phyloP scores from a whole-genome alignment of 495 filamentous ascomycete species.

The Daldinia vernicosa region DNA sequence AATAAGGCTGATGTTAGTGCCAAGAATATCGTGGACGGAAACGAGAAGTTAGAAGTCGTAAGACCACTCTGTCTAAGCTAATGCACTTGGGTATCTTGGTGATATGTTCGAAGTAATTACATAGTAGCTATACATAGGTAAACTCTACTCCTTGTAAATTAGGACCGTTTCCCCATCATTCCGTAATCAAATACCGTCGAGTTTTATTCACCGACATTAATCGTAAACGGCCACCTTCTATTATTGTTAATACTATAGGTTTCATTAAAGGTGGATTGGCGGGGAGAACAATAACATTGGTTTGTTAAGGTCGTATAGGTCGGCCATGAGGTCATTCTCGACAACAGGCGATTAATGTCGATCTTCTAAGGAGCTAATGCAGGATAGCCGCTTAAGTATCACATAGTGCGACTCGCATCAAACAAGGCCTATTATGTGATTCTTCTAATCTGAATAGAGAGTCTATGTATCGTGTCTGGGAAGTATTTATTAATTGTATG shows the following conservation, averaged over 20 bases:
- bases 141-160: background rate
- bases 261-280: slow-evolving; percentile 24
- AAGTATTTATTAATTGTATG: background rate
- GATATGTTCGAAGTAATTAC: background rate
- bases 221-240: background rate
- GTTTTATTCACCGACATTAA: slow-evolving; percentile 4
- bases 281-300: slow-evolving; percentile 13
- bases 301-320: slow-evolving; percentile 1
- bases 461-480: background rate
- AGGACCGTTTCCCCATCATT: slow-evolving; percentile 1
- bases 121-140: too few species aligned
- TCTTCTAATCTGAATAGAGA: background rate
- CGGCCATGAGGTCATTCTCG: slow-evolving; percentile 26
- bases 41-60: background rate
- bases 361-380: slow-evolving; percentile 7
- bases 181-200: slow-evolving; percentile 22
- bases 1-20: slow-evolving; percentile 24
- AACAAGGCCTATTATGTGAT: background rate
- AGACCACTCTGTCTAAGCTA: background rate
- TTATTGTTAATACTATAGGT: slow-evolving; percentile 19
- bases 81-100: too few species aligned
- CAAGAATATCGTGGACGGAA: slow-evolving; percentile 1
- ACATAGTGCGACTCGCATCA: background rate
- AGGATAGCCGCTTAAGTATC: slow-evolving; percentile 1
- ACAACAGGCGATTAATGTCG: slow-evolving; percentile 12